Percentiles rank a stretch among this genome's conserved stretches.
These are phyloP conservation scores for Choricystis sp. DNA, from an alignment of 139 green algal genomes.

Conservation along the genomic window DNA sequence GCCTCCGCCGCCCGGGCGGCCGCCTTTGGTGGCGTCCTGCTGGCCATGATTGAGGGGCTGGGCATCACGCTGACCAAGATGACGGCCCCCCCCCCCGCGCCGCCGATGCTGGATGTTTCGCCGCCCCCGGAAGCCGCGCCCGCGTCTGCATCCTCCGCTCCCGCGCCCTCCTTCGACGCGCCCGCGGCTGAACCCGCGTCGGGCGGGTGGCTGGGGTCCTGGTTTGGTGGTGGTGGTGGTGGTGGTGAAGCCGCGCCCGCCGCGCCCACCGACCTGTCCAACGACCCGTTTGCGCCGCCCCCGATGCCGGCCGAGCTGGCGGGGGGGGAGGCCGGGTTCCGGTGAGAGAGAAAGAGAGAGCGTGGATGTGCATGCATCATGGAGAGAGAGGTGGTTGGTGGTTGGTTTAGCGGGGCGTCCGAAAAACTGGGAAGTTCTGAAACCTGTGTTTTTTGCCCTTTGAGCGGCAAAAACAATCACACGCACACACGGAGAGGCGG, in stretches of 20 bases:
- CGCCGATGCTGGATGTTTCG: constrained; percentile 31
- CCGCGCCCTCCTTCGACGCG: constrained; percentile 10
- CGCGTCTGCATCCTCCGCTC: background rate
- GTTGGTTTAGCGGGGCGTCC: too few species aligned
- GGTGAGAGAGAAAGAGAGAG: background rate
- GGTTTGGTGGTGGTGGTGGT: constrained; percentile 19
- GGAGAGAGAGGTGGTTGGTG: too few species aligned
- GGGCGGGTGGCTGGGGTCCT: constrained; percentile 17
- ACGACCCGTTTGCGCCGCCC: constrained; percentile 35
- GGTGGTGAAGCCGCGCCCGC: constrained; percentile 6
- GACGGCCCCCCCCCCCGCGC: constrained; percentile 55
- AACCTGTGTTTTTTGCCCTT: too few species aligned
- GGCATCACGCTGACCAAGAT: constrained; percentile 84
- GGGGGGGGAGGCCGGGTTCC: background rate
- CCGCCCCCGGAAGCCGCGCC: constrained; percentile 1
- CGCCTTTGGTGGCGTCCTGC: constrained; percentile 80
- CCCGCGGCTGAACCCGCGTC: constrained; percentile 1
- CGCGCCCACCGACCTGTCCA: constrained; percentile 11
- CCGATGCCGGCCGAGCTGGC: constrained; percentile 20
- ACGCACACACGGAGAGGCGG: too few species aligned
- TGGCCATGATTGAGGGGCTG: constrained; percentile 94
- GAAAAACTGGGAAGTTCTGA: too few species aligned
- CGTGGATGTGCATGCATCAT: too few species aligned
- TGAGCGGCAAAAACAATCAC: too few species aligned
- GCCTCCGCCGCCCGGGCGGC: constrained; percentile 56